A percentile compares a stretch with the other conserved stretches of the same genome.
These are phyloP conservation scores for Aspergillus fischeri DNA, from an alignment of 2,329 filamentous ascomycete genomes.

Conservation along the genomic window DNA sequence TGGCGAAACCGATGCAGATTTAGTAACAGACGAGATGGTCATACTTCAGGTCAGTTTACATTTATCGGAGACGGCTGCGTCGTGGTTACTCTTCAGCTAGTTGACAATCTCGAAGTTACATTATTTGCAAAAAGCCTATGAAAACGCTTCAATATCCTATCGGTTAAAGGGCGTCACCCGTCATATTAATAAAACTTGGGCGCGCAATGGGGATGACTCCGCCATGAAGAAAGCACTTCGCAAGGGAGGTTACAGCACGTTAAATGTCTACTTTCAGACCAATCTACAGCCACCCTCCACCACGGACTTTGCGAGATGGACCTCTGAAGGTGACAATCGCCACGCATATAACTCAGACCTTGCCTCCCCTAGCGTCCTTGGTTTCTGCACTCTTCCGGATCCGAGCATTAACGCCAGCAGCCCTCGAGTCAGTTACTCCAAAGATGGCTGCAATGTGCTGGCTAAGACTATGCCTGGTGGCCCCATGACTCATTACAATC, in stretches of 20 bases:
- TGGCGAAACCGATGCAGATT: constrained; percentile 23
- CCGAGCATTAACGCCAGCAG: constrained; percentile 37
- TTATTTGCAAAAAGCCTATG: constrained; percentile 46
- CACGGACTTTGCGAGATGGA: constrained; percentile 14
- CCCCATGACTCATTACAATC: constrained; percentile 45
- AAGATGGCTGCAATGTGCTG: constrained; percentile 56
- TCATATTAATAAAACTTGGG: constrained; percentile 54
- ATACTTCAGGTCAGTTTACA: constrained; percentile 28
- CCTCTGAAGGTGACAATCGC: constrained; percentile 23
- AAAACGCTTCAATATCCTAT: constrained; percentile 46
- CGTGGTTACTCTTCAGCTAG: background rate
- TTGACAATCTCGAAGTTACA: constrained; percentile 21
- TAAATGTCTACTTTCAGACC: constrained; percentile 60
- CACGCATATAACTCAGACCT: constrained; percentile 10
- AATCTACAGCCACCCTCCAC: constrained; percentile 39
- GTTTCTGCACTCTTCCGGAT: constrained; percentile 51
- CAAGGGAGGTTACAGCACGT: constrained; percentile 49
- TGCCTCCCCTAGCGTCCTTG: constrained; percentile 41
- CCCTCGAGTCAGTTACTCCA: constrained; percentile 40
- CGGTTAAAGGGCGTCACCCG: constrained; percentile 47
- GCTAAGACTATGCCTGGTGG: constrained; percentile 55
- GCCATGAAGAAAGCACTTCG: constrained; percentile 53
- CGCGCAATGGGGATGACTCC: constrained; percentile 45
- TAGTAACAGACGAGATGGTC: constrained; percentile 33
- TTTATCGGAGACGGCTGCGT: background rate